phyloP scores from a whole-genome alignment of 169 alveolate genomes.

The Cyclospora cayetanensis region DNA sequence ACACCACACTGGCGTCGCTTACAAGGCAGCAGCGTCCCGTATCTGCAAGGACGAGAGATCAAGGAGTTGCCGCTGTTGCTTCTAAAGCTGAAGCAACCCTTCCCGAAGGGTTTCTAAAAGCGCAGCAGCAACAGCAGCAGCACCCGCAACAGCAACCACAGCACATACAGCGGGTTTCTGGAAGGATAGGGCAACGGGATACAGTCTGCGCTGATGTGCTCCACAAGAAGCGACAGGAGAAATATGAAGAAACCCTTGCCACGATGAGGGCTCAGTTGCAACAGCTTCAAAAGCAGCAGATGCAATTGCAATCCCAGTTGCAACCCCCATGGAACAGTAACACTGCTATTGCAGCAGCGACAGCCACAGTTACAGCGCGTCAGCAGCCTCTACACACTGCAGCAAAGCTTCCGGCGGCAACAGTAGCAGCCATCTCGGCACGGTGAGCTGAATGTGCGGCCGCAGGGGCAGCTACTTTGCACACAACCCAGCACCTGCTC shows the following conservation, averaged over 20 bases:
- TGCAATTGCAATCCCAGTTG: not conserved
- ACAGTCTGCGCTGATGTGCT: not conserved
- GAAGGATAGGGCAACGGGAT: not conserved
- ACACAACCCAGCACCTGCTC: not conserved
- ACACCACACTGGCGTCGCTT: too few species aligned
- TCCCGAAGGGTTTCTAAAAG: too few species aligned
- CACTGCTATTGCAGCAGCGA: constrained; percentile 41
- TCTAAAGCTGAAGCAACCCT: too few species aligned
- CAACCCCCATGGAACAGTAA: constrained; percentile 29
- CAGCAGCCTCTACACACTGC: not conserved
- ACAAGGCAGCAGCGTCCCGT: too few species aligned
- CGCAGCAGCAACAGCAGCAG: constrained; percentile 8
- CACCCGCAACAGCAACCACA: constrained; percentile 6
- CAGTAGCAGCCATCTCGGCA: not conserved
- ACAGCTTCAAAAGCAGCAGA: constrained; percentile 1
- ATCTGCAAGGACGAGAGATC: too few species aligned
- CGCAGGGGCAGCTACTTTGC: not conserved
- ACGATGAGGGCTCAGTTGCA: constrained; percentile 29
- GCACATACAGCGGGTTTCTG: not conserved
- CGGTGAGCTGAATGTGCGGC: constrained; percentile 13
- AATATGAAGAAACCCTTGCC: not conserved
- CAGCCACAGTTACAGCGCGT: not conserved
- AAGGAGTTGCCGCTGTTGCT: too few species aligned
- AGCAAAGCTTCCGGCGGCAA: constrained; percentile 11
- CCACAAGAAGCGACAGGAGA: not conserved